phyloP scores from a whole-genome alignment of 2,329 filamentous ascomycete species.

The Atkinsonella hypoxylon region DNA sequence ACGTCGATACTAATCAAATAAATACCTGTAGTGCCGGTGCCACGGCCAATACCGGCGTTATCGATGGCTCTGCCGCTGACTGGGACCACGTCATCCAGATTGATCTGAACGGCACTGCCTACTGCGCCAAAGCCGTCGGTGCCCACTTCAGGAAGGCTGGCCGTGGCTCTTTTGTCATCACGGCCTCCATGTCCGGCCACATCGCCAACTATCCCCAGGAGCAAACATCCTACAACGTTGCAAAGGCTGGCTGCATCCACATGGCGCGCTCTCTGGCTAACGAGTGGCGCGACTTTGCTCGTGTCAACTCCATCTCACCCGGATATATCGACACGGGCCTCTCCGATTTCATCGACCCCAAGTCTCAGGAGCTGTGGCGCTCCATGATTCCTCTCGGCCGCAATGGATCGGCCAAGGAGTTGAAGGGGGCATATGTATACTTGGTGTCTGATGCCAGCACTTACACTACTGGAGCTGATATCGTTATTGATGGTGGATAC shows the following conservation, averaged over 20 bases:
- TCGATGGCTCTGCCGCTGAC: constrained; percentile 54
- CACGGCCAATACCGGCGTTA: constrained; percentile 55
- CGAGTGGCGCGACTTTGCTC: constrained; percentile 57
- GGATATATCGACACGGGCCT: constrained; percentile 60
- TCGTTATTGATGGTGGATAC: constrained; percentile 64
- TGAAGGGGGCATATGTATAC: constrained; percentile 71
- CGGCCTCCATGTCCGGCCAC: constrained; percentile 57
- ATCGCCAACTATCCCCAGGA: constrained; percentile 60
- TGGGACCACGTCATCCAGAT: constrained; percentile 54
- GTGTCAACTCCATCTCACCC: constrained; percentile 54
- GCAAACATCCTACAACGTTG: constrained; percentile 55
- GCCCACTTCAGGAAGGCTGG: constrained; percentile 52
- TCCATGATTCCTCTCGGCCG: constrained; percentile 64
- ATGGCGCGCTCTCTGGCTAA: constrained; percentile 39
- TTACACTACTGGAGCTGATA: constrained; percentile 61
- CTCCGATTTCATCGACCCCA: constrained; percentile 49
- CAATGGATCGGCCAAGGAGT: constrained; percentile 54
- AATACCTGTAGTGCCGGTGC: constrained; percentile 40
- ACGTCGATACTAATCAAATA: not conserved
- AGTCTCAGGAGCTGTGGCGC: constrained; percentile 61
- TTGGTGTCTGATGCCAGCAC: constrained; percentile 62
- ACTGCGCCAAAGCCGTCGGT: constrained; percentile 54
- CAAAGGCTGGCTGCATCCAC: constrained; percentile 44
- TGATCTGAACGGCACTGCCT: constrained; percentile 55
- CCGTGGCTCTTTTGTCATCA: constrained; percentile 55